phyloP scores from a whole-genome alignment of 495 filamentous ascomycete species.

The Cryomyces antarcticus region DNA sequence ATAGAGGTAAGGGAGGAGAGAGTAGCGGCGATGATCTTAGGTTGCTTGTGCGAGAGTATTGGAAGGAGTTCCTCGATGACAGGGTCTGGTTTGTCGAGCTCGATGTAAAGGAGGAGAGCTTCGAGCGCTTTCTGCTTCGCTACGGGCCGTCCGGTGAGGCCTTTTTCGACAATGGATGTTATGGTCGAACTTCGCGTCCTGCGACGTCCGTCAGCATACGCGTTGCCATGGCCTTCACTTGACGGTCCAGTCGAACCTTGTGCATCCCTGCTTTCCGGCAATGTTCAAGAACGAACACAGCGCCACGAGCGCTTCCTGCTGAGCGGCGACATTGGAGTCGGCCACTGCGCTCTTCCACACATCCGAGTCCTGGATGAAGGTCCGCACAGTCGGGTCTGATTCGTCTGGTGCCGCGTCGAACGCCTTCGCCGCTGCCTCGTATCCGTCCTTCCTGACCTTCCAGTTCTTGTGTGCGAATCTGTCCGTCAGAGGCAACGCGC shows the following conservation, averaged over 20 bases:
- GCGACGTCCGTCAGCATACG: conserved; percentile 3
- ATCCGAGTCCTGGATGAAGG: conserved; percentile 66
- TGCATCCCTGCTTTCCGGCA: conserved; percentile 56
- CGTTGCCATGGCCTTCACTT: neutral
- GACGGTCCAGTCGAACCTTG: conserved; percentile 28
- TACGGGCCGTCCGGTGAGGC: conserved; percentile 64
- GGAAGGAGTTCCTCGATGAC: conserved; percentile 84
- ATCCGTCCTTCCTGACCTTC: conserved; percentile 92
- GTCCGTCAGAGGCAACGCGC: conserved; percentile 58
- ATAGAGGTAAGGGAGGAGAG: conserved; percentile 62
- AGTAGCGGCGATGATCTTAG: conserved; percentile 79
- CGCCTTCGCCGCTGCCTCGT: conserved; percentile 73
- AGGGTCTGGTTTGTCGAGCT: conserved; percentile 69
- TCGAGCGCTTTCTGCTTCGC: conserved; percentile 77
- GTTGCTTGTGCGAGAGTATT: conserved; percentile 71
- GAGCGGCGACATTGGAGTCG: conserved; percentile 94
- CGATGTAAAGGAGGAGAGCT: conserved; percentile 71
- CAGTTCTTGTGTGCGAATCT: conserved; percentile 86
- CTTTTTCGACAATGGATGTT: conserved; percentile 72
- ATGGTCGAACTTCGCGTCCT: conserved; percentile 61
- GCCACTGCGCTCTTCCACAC: conserved; percentile 84
- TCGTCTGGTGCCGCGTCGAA: conserved; percentile 80
- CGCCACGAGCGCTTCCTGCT: conserved; percentile 74
- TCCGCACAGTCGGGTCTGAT: conserved; percentile 62
- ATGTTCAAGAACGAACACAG: conserved; percentile 83